Base-by-base conservation (phyloP, 257 asterid species). In the Paulownia fortunei region DNA sequence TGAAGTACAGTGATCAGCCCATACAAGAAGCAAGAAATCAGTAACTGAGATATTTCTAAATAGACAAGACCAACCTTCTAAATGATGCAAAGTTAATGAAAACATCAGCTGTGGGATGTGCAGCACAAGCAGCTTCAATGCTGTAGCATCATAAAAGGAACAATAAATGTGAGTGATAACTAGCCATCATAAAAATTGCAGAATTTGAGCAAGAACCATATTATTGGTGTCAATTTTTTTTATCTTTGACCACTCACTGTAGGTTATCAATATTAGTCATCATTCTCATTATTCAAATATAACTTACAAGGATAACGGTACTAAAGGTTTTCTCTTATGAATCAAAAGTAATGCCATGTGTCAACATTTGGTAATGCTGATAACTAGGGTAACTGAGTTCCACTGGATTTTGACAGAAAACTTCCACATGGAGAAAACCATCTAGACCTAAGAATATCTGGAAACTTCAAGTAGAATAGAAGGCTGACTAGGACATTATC, bases 41-140 rank as follows among this genome's bases (percentile, higher is more conserved):
- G 64, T 61, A 68, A 7, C 27, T 16, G 18, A 51, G 2, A 23
- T 70, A 34, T 37, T 65, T 39, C 36, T 39, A 60, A 67, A 51
- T 8, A 71, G 81, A 79, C 47, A 77, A 41, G 30, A 83, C 85
- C 44, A 86, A 96, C 99, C 99, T 96, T 92, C 99, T 90, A 82
- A 75, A 96, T 39, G 99, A 96, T 71, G 99, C 99, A 76, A 96
- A 96, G 88, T 96, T 93, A 59, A 96, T 96, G 94, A 96, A 96
- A 54, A 96, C 99, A 90, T 96, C 99, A 60, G 99, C 98, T 2
- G 95, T 96, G 30, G 99, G 97, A 77, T 93, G 97, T 8, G 98
- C 93, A 63, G 98, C 95, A 86, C 95, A 88, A 56, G 99, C 98
- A 6, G 97, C 95, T 81, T 93, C 98, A 74, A 93, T 79, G 65